A percentile compares a stretch with the other conserved stretches of the same genome.
Conservation (phyloP, 2,329 filamentous ascomycete genomes). For the Fusarium devonianum region DNA sequence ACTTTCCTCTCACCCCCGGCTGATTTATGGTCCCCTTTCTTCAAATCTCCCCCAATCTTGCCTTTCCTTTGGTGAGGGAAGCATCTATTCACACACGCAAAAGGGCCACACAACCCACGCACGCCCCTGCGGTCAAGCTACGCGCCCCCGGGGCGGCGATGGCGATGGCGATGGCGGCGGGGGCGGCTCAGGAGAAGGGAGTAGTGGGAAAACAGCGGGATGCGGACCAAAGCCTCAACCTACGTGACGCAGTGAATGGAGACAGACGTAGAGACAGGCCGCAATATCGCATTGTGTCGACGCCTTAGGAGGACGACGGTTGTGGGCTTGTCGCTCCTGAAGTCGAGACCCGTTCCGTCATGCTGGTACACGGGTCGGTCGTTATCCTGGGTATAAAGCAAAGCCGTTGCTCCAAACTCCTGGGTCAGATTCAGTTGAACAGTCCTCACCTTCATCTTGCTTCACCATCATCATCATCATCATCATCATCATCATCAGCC, state of each 20-base stretch:
- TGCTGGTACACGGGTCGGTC: constrained; percentile 29
- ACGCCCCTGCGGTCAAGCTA: constrained; percentile 19
- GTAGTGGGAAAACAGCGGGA: constrained; percentile 16
- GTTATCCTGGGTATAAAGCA: constrained; percentile 36
- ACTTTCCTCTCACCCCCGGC: constrained; percentile 18
- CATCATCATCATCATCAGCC: constrained; percentile 6
- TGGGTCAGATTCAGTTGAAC: constrained; percentile 27
- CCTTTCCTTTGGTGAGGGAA: constrained; percentile 1
- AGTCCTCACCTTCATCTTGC: constrained; percentile 12
- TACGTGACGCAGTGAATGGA: constrained; percentile 30
- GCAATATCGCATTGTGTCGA: constrained; percentile 24
- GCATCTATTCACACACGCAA: constrained; percentile 12
- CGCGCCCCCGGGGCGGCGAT: constrained; percentile 22
- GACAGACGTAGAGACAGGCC: constrained; percentile 6
- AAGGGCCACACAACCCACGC: too few relatives aligned
- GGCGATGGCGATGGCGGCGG: constrained; percentile 16
- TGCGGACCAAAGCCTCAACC: constrained; percentile 8
- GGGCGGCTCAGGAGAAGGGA: constrained; percentile 17
- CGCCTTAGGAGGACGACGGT: constrained; percentile 33
- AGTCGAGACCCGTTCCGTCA: constrained; percentile 32
- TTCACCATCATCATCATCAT: constrained; percentile 4
- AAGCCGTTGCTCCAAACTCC: constrained; percentile 39
- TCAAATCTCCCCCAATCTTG: constrained; percentile 2
- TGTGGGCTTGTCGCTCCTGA: constrained; percentile 31
- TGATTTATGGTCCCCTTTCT: constrained; percentile 20